Evolutionary conservation across 1,139 yeast genomes (phyloP), one percentile per base, ranked within the genome.

Genomic region (Hyphopichia khmerensis): DNA sequence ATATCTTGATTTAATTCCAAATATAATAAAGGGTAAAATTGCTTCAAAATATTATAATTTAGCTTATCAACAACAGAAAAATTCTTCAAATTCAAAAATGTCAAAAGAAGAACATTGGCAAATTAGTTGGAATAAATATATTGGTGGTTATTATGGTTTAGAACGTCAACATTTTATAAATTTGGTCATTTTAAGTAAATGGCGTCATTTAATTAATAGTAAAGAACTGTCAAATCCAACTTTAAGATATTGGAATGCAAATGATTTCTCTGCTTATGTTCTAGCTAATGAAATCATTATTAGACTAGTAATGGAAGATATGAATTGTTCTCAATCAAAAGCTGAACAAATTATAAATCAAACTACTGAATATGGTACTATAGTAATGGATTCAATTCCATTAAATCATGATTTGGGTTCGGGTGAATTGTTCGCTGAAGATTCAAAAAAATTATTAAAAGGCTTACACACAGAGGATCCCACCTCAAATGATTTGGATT

Each of bases 91-190:
- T 33, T 66, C 73, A 3, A 63, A 75, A 1, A 63, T 84, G 50
- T 67, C 84, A 3, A 65, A 64, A 17, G 56, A 62, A 19, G 87
- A 82, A 38, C 67, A 78, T 37, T 64, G 75, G 52, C 62, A 60
- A 13, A 55, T 82, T 17, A 71, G 79, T 27, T 73, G 83, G 65
- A 51, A 60, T 13, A 51, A 57, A 19, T 82, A 76, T 50, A 64
- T 69, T 9, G 81, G 80, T n/a, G 91, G 91, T 0, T 84, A 75
- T 52, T 75, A 76, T 50, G 91, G 91, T 0, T 60, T 76, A 33
- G 69, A 71, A 45, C 63, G 89, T 42, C 87, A 84, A 48, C 67
- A 75, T 42, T 57, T 65, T 14, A 71, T 84, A 1, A 75, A 84
- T 1, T 56, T 59, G 23, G 48, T 60, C 44, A 69, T 77, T 36